Base-by-base conservation (phyloP, 257 asterid species). In the Knoxia roxburghii region DNA sequence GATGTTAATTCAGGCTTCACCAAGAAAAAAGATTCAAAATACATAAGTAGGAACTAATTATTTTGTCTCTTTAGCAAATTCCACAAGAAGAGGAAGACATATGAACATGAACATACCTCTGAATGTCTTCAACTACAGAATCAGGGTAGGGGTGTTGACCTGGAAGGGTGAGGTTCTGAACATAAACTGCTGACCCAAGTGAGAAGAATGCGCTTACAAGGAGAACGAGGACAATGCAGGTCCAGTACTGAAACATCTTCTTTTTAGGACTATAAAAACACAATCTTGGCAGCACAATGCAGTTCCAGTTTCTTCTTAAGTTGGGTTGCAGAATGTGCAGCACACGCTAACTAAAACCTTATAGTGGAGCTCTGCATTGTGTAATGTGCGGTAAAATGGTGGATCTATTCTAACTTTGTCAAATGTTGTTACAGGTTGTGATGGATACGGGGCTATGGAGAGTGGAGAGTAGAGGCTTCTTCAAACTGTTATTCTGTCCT, bases 131-230 rank as follows among this genome's bases (percentile, higher is more conserved):
- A 68, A 64, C 86, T 18, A 82, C 82, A 30, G 76, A 65, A 41
- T 82, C 84, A 39, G 86, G 86, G 70, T 69, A 66, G 30, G 86
- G 80, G 53, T 82, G 86, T 29, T 82, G 86, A 27, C 82, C 84
- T 14, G 86, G 82, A 23, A 82, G 84, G 72, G 84, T 81, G 30
- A 76, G 40, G 73, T 78, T 75, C 49, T 55, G 61, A 17, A 43
- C 35, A 57, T n/a, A n/a, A n/a, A n/a, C n/a, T n/a, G 72, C 68
- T 29, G 77, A 52, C 20, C 6, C 69, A 21, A 71, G 50, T 7
- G 62, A 24, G 1, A 48, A 50, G 55, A 64, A 45, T 13, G 75
- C 55, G 35, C 21, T 32, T 4, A 56, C 55, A 43, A 68, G 39
- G 61, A 53, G 61, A 61, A 61, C 18, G 40, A 72, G 18, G 57